Percentiles rank a stretch among this genome's conserved stretches.
These are phyloP conservation scores for Agrostemma githago DNA, from an alignment of 148 eudicot species.

Conservation along the genomic window DNA sequence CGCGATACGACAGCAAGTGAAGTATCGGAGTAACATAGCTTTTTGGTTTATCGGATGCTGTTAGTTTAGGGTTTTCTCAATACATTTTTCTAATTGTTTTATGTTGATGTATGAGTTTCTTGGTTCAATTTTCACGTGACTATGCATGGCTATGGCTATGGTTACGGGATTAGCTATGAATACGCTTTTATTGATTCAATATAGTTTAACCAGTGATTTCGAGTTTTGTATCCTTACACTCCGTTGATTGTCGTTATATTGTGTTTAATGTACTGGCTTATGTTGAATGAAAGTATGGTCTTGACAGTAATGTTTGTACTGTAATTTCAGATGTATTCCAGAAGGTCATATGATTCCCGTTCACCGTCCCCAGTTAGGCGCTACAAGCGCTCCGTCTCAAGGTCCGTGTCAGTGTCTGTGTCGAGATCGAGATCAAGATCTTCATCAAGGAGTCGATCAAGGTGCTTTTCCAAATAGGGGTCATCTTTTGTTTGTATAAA, in stretches of 20 bases:
- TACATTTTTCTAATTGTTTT: too few relatives aligned
- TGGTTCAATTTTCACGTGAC: too few relatives aligned
- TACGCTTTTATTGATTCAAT: too few relatives aligned
- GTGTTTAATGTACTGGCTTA: not conserved
- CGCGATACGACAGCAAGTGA: too few relatives aligned
- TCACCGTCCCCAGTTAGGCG: conserved; percentile 59
- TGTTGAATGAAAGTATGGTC: too few relatives aligned
- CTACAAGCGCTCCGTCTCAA: conserved; percentile 39
- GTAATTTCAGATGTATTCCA: conserved; percentile 66
- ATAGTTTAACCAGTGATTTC: not conserved
- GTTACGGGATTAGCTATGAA: too few relatives aligned
- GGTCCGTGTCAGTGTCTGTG: conserved; percentile 27
- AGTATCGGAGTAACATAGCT: too few relatives aligned
- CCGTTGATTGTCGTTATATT: too few relatives aligned
- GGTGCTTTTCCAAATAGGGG: conserved; percentile 29
- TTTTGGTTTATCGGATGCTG: too few relatives aligned
- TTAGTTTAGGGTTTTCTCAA: too few relatives aligned
- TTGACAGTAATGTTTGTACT: not conserved
- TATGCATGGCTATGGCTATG: too few relatives aligned
- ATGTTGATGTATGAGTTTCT: too few relatives aligned
- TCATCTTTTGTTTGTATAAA: not conserved
- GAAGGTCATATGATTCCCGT: conserved; percentile 55
- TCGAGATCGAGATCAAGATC: conserved; percentile 41
- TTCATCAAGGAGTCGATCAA: conserved; percentile 57
- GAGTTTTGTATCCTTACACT: not conserved